These are phyloP conservation scores for Phytophthora tubulina DNA, from an alignment of 352 stramenopile species.

Conservation along the genomic window DNA sequence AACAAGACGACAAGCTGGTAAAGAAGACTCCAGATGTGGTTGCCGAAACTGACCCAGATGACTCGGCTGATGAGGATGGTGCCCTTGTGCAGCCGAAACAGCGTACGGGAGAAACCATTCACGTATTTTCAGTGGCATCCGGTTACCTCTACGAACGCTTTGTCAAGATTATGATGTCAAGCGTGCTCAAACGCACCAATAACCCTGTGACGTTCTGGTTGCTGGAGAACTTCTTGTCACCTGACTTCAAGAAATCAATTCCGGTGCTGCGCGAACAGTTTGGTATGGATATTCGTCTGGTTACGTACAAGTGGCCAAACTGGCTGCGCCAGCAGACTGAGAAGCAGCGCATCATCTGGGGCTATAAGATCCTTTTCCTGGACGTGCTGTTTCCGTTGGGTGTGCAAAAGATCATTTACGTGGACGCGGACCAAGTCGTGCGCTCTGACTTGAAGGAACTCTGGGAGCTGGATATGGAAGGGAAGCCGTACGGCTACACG, in stretches of 20 bases:
- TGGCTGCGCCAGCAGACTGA: constrained; percentile 98
- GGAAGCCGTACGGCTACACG: constrained; percentile 97
- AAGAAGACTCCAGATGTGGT: constrained; percentile 25
- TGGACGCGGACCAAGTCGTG: constrained; percentile 99
- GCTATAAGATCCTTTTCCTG: constrained; percentile 99
- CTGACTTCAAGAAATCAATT: constrained; percentile 97
- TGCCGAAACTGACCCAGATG: constrained; percentile 21
- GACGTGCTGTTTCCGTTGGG: constrained; percentile 99
- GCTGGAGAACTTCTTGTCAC: constrained; percentile 99
- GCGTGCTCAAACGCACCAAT: constrained; percentile 96
- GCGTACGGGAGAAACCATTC: constrained; percentile 93
- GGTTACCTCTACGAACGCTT: constrained; percentile 99
- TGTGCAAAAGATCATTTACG: constrained; percentile 99
- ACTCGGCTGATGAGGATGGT: constrained; percentile 13
- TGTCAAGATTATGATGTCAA: constrained; percentile 99
- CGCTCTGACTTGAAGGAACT: constrained; percentile 98
- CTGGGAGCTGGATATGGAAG: constrained; percentile 98
- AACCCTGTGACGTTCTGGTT: constrained; percentile 99
- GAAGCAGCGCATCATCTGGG: constrained; percentile 99
- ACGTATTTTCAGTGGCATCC: constrained; percentile 98
- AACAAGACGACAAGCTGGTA: constrained; percentile 29
- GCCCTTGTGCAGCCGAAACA: constrained; percentile 35
- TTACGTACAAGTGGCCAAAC: constrained; percentile 99
- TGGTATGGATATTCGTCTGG: constrained; percentile 98
- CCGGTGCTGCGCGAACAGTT: constrained; percentile 92